A percentile compares a stretch with the other conserved stretches of the same genome.
phyloP scores from a whole-genome alignment of 805 yeast genomes.

The Lachancea meyersii region DNA sequence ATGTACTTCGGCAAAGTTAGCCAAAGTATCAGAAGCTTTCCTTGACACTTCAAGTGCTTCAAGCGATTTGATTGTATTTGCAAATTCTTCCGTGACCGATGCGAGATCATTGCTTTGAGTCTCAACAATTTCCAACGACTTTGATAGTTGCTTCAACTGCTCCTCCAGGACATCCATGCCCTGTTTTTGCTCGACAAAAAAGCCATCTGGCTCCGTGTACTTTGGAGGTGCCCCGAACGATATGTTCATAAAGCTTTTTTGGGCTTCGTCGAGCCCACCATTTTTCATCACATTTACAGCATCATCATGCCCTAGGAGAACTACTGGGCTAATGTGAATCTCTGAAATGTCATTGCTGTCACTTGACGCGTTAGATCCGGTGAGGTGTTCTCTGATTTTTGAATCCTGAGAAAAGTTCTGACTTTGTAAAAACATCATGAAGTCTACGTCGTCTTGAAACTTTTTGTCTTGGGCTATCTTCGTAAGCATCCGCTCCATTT shows the following conservation, averaged over 20 bases:
- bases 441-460: conserved; percentile 68
- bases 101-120: conserved; percentile 71
- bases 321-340: conserved; percentile 29
- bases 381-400: conserved; percentile 58
- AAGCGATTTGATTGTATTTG: conserved; percentile 49
- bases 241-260: conserved; percentile 58
- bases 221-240: conserved; percentile 63
- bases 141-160: conserved; percentile 62
- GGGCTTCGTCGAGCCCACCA: conserved; percentile 44
- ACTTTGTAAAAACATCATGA: conserved; percentile 69
- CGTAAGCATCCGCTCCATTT: conserved; percentile 78
- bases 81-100: conserved; percentile 60
- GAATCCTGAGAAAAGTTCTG: conserved; percentile 63
- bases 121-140: conserved; percentile 66
- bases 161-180: conserved; percentile 67
- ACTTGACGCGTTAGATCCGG: conserved; percentile 47
- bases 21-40: conserved; percentile 54
- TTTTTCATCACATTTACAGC: conserved; percentile 23
- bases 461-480: conserved; percentile 54
- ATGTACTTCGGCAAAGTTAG: conserved; percentile 69
- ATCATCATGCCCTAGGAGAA: conserved; percentile 31
- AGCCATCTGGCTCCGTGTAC: conserved; percentile 71
- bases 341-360: conserved; percentile 37
- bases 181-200: conserved; percentile 60
- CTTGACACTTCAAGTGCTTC: conserved; percentile 71